phyloP scores from a whole-genome alignment of 2,329 filamentous ascomycete species.

The Clarireedia hainanense region DNA sequence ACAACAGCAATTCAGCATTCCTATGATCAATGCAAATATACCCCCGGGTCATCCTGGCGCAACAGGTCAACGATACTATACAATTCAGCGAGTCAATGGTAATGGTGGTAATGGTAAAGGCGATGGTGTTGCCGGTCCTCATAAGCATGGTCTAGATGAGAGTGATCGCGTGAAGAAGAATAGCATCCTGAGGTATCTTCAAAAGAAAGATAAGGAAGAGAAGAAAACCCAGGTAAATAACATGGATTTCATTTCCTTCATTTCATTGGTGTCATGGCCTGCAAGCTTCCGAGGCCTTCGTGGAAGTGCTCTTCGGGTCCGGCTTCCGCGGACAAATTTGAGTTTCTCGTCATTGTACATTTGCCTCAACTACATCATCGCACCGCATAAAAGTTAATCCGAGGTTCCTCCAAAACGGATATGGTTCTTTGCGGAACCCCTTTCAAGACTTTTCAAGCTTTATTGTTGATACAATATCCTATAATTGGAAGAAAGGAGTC shows the following conservation, averaged over 20 bases:
- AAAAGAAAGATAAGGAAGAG: conserved; percentile 57
- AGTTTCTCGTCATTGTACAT: neutral
- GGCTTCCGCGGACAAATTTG: too few relatives aligned
- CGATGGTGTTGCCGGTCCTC: conserved; percentile 62
- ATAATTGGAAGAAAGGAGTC: neutral
- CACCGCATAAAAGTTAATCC: too few relatives aligned
- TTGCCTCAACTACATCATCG: neutral
- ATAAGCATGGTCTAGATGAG: conserved; percentile 64
- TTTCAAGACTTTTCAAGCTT: too few relatives aligned
- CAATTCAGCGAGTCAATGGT: conserved; percentile 70
- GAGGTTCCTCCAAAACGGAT: too few relatives aligned
- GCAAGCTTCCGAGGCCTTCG: too few relatives aligned
- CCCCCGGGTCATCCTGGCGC: conserved; percentile 39
- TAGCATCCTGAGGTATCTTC: conserved; percentile 58
- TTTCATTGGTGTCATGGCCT: too few relatives aligned
- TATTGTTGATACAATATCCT: neutral
- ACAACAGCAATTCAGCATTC: conserved; percentile 34
- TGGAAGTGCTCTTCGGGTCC: too few relatives aligned
- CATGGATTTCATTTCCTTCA: too few relatives aligned
- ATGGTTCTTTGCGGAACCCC: too few relatives aligned
- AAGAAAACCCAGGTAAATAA: conserved; percentile 47
- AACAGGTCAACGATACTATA: conserved; percentile 54
- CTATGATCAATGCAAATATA: conserved; percentile 33
- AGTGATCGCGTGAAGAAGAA: conserved; percentile 79
- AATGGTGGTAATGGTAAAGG: conserved; percentile 67